Base-by-base conservation (phyloP, 257 asterid species). In the Buddleja alternifolia region DNA sequence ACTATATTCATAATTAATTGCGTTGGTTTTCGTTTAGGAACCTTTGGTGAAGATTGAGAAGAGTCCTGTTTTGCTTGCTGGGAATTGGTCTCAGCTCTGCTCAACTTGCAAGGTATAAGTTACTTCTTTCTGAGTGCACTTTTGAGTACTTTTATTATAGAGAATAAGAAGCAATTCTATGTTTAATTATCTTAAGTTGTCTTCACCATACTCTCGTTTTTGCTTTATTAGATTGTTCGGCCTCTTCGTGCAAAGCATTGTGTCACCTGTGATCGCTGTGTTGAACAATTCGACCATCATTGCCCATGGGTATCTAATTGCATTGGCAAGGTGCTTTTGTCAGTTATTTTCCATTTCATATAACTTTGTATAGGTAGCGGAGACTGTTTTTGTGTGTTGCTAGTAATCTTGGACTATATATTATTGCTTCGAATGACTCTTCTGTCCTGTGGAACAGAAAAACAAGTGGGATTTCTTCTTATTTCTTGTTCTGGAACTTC, bases 221-320 rank as follows among this genome's bases (percentile, higher is more conserved):
- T 78, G 63, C 47, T 60, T 84, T 69, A 5, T 72, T 81, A 91
- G 99, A 94, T 94, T 80, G 98, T 94, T 50, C 89, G 97, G 75
- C 99, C 99, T 58, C 99, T 83, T 74, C 98, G 99, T 63, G 98
- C 99, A 47, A 94, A 94, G 79, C 99, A 94, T 77, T 94, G 99
- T 84, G 83, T 97, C 68, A 94, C 96, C 10, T 94, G 99, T 82
- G 97, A 89, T 81, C 97, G 96, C 44, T 94, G 99, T 87, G 97
- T 94, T 74, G 99, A 94, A 75, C 99, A 94, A 64, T 94, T 94
- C 73, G 99, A 94, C 75, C 99, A 94, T 80, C 99, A 94, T 80
- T 94, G 99, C 78, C 99, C 99, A 20, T 94, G 97, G 97, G 97
- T 94, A 39, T 94, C 99, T 68, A 91, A 89, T 78, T 94, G 99